Evolutionary conservation across 257 asterid genomes (phyloP).

Genomic region (Solanum neorickii): DNA sequence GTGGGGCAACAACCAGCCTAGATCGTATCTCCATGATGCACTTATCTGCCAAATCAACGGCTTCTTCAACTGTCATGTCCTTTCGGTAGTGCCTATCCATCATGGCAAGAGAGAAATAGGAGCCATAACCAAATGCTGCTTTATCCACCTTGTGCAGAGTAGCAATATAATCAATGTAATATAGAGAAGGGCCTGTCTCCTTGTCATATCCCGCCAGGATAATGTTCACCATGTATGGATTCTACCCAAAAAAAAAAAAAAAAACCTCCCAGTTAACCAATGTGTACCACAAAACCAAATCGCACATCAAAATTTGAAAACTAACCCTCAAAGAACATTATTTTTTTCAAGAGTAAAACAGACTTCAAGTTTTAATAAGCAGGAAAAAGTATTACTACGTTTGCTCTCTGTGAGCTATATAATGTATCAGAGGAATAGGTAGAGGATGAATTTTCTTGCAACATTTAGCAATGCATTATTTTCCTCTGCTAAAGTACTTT

Average conservation of each 20-base stretch:
- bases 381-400: background rate
- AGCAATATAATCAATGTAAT: slow-evolving; percentile 74
- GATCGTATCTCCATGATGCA: slow-evolving; percentile 64
- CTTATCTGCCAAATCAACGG: slow-evolving; percentile 72
- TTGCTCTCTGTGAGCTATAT: background rate
- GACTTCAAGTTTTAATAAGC: background rate
- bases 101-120: slow-evolving; percentile 82
- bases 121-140: slow-evolving; percentile 89
- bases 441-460: background rate
- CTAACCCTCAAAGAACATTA: background rate
- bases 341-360: background rate
- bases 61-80: slow-evolving; percentile 89
- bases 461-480: background rate
- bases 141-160: slow-evolving; percentile 83
- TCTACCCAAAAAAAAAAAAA: slow-evolving; percentile 24
- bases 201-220: slow-evolving; percentile 89
- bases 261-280: background rate
- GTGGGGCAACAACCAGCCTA: slow-evolving; percentile 86
- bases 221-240: slow-evolving; percentile 76
- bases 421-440: background rate
- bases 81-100: slow-evolving; percentile 84
- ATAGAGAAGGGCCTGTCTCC: slow-evolving; percentile 83
- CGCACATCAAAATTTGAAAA: background rate
- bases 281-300: background rate
- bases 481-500: background rate